phyloP scores from a whole-genome alignment of 129 eudicot species.

The Artemisia argyi region DNA sequence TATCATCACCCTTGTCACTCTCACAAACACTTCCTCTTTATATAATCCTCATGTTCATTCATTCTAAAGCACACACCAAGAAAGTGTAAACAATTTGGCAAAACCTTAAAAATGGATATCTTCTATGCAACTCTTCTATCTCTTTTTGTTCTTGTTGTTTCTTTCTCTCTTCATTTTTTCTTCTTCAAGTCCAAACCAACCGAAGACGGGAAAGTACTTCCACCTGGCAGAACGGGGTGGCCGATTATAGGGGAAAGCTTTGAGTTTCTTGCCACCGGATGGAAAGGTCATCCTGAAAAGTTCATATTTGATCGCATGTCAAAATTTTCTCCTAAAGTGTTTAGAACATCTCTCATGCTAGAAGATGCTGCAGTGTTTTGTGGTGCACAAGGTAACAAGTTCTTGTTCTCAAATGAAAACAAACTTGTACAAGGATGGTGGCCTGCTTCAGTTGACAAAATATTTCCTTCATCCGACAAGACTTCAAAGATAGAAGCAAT shows the following conservation, averaged over 20 bases:
- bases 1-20: conserved; percentile 23
- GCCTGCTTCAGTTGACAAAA: conserved; percentile 74
- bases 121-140: conserved; percentile 56
- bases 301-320: conserved; percentile 77
- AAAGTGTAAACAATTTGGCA: not conserved
- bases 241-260: conserved; percentile 78
- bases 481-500: conserved; percentile 71
- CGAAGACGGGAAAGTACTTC: conserved; percentile 27
- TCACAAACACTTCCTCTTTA: not conserved
- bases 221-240: conserved; percentile 81
- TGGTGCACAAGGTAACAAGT: conserved; percentile 69
- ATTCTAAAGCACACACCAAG: conserved; percentile 5
- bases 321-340: conserved; percentile 57
- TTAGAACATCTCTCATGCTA: conserved; percentile 58
- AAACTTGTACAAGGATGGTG: conserved; percentile 86
- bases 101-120: conserved; percentile 40
- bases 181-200: conserved; percentile 37
- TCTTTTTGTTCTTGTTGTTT: conserved; percentile 42
- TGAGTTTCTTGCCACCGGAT: conserved; percentile 72
- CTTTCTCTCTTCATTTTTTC: conserved; percentile 52
- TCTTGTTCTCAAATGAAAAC: conserved; percentile 78
- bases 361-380: conserved; percentile 70
- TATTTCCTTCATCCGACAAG: conserved; percentile 66
- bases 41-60: not conserved
- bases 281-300: conserved; percentile 77